Conservation (phyloP, 2,329 filamentous ascomycete species). For the Biscogniauxia marginata region DNA sequence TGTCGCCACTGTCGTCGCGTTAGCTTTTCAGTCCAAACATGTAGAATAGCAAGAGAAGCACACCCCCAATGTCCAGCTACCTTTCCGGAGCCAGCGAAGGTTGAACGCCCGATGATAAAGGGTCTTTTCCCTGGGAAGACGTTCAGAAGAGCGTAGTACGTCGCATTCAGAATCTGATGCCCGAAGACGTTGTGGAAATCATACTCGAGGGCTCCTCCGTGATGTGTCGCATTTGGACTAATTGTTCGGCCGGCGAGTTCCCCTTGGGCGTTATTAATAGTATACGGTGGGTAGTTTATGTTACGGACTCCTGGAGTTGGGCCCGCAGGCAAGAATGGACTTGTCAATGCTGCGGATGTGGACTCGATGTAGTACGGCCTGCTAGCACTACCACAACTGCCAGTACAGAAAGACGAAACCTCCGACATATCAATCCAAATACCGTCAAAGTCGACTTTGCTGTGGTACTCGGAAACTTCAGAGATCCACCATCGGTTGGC, state of each 20-base stretch:
- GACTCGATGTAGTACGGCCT: conserved; percentile 24
- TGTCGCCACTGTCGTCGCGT: conserved; percentile 57
- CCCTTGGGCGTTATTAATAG: conserved; percentile 71
- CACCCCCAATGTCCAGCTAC: conserved; percentile 75
- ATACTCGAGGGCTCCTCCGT: conserved; percentile 72
- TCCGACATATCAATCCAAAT: conserved; percentile 62
- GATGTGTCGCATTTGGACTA: conserved; percentile 74
- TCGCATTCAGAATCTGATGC: conserved; percentile 73
- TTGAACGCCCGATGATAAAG: conserved; percentile 81
- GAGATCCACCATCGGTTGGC: conserved; percentile 67
- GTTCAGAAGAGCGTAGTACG: conserved; percentile 66
- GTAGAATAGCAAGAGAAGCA: conserved; percentile 14
- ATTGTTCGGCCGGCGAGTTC: conserved; percentile 72
- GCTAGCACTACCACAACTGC: conserved; percentile 67
- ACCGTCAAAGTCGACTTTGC: conserved; percentile 48
- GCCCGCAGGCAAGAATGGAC: conserved; percentile 48
- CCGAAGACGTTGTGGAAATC: conserved; percentile 82
- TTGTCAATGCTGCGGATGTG: background rate
- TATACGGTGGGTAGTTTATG: conserved; percentile 72
- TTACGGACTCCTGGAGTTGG: conserved; percentile 64
- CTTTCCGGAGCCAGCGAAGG: conserved; percentile 73
- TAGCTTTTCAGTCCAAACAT: background rate
- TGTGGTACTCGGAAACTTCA: conserved; percentile 59
- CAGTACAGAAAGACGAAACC: conserved; percentile 64
- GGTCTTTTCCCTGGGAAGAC: conserved; percentile 69